Evolutionary conservation across 169 alveolate species (phyloP), one percentile per base, ranked within the genome.

Genomic region (Plasmodium adleri): DNA sequence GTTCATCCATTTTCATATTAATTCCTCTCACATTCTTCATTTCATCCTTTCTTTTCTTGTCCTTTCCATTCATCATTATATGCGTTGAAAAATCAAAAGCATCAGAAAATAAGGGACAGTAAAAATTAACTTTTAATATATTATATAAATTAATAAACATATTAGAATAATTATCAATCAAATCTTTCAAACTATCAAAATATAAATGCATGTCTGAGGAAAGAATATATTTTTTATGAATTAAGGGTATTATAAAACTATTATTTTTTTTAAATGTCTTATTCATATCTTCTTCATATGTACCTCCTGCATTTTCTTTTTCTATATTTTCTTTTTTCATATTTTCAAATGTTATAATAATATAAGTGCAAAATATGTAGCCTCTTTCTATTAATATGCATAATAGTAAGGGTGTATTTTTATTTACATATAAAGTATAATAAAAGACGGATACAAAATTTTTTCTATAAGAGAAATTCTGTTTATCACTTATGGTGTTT

Each of bases 211-310:
- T 10, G n/a, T 80, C 3, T 39, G 39, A 9, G 6, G 13, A 20
- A 20, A 80, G 4, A n/a, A 66, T 50, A 49, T 58, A 56, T 39
- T 62, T 80, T 72, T 63, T 80, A 80, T 80, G 90, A 67, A 80
- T 80, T 39, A 80, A 22, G 3, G 90, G 90, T 24, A 80, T 80
- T 6, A 72, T 22, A 32, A 80, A 80, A 60, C 15, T 20, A 7
- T 47, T 24, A 5, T 74, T 74, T 74, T 22, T 13, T 6, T 39
- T 39, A 39, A 26, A 32, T 58, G 15, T 68, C 26, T 39, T 20
- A 68, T 60, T 54, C 67, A 10, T 52, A 13, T 8, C 15, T 58
- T 56, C 12, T 28, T 39, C 47, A 39, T 39, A 39, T 39, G 0
- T 39, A 39, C 47, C 47, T 39, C 47, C 47, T 72, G 17, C 60